A percentile compares a stretch with the other conserved stretches of the same genome.
Conservation (phyloP, 2,329 filamentous ascomycete genomes). For the Ophiobolus disseminans region DNA sequence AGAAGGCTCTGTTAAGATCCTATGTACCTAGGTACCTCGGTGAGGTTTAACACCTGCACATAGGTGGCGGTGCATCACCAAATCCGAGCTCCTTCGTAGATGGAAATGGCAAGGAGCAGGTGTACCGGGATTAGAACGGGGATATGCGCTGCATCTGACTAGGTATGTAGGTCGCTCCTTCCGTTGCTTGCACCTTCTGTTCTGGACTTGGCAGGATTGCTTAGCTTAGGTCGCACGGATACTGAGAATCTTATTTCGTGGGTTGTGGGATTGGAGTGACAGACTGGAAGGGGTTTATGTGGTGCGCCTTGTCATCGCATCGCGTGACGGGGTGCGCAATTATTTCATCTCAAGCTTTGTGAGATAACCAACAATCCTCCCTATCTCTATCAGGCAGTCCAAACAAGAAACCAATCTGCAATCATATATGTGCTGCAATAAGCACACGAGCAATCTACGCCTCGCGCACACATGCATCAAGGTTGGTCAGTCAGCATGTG, state of each 20-base stretch:
- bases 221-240: neutral
- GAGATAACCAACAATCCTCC: neutral
- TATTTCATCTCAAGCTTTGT: constrained; percentile 11
- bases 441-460: constrained; percentile 4
- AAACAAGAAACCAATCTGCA: neutral
- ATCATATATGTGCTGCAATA: neutral
- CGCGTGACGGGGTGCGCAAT: no score
- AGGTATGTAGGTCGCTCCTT: neutral
- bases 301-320: no score
- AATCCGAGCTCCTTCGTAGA: no score
- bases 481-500: constrained; percentile 10
- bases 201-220: constrained; percentile 11
- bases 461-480: neutral
- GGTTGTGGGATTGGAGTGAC: no score
- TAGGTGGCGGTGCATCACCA: no score
- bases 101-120: neutral
- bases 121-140: constrained; percentile 6
- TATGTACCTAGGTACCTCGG: no score
- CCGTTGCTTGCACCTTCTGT: constrained; percentile 10
- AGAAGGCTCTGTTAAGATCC: no score
- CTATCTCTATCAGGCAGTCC: neutral
- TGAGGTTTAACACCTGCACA: no score
- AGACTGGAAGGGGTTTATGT: no score
- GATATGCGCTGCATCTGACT: no score
- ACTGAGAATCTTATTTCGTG: neutral